phyloP scores from a whole-genome alignment of 805 yeast species.

The Wickerhamiella sergipiensis region DNA sequence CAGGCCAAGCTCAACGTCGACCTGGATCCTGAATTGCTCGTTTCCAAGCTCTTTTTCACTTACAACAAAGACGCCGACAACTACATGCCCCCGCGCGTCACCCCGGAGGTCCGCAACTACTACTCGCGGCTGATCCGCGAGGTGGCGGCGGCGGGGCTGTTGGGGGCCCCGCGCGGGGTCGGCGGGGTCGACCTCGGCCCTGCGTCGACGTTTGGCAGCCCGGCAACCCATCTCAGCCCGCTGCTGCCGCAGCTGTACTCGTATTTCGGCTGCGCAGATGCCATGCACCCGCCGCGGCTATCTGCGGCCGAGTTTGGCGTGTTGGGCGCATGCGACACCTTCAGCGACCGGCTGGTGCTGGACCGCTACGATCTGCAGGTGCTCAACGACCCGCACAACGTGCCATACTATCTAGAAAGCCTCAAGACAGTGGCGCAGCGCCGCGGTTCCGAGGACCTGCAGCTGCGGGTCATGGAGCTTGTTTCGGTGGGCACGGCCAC shows the following conservation, averaged over 20 bases:
- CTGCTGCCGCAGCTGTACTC: background rate
- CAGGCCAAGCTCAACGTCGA: conserved; percentile 42
- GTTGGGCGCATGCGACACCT: conserved; percentile 9
- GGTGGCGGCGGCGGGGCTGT: background rate
- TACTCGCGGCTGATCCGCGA: background rate
- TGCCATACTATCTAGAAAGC: conserved; percentile 46
- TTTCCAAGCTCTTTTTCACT: conserved; percentile 18
- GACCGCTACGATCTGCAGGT: conserved; percentile 33
- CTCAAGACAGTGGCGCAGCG: conserved; percentile 36
- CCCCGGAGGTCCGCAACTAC: background rate
- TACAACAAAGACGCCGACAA: conserved; percentile 6
- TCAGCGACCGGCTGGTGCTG: conserved; percentile 34
- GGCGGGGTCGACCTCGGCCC: background rate
- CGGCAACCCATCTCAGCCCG: background rate
- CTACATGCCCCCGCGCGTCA: conserved; percentile 9
- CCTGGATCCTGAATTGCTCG: conserved; percentile 41
- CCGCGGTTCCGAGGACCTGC: conserved; percentile 34
- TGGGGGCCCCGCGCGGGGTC: background rate
- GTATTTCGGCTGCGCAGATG: background rate
- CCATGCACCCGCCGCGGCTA: background rate
- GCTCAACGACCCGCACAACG: conserved; percentile 31
- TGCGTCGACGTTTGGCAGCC: background rate
- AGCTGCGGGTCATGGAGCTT: conserved; percentile 32
- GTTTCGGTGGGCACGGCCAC: conserved; percentile 42
- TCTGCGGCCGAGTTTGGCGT: conserved; percentile 12